Evolutionary conservation across 805 yeast genomes (phyloP).

Genomic region (Wickerhamomyces tratensis): DNA sequence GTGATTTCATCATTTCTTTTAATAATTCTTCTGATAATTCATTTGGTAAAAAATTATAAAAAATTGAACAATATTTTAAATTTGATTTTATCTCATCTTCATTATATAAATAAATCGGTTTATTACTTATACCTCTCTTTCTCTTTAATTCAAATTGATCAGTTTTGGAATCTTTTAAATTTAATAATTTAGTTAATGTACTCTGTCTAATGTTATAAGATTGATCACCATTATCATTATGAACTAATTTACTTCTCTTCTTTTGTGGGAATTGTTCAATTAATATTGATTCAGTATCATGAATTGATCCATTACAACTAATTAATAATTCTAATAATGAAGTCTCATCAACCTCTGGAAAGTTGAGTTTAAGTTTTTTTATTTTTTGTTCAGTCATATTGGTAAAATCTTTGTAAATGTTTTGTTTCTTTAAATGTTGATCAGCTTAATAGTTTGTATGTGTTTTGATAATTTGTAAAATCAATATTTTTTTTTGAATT

Average conservation of each 20-base stretch:
- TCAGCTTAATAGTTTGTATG: too few relatives aligned
- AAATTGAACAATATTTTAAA: constrained; percentile 43
- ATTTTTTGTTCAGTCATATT: constrained; percentile 30
- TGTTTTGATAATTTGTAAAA: too few relatives aligned
- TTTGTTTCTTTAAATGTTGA: not conserved
- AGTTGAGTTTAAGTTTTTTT: constrained; percentile 22
- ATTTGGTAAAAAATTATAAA: constrained; percentile 41
- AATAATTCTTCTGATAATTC: constrained; percentile 38
- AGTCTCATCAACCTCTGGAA: constrained; percentile 33
- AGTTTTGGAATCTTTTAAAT: constrained; percentile 4
- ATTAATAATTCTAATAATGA: constrained; percentile 40
- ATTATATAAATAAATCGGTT: constrained; percentile 33
- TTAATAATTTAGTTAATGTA: constrained; percentile 11
- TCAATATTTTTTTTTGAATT: too few relatives aligned
- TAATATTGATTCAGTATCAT: constrained; percentile 30
- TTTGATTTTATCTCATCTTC: constrained; percentile 39
- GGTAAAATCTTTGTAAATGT: too few relatives aligned
- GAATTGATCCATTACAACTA: constrained; percentile 44
- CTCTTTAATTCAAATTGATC: not conserved
- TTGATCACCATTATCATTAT: not conserved
- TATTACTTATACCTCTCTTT: constrained; percentile 11
- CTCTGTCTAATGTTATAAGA: too few relatives aligned
- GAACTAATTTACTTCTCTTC: constrained; percentile 2
- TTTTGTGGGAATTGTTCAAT: constrained; percentile 20
- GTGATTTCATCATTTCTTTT: constrained; percentile 26